Evolutionary conservation across 768 basidiomycete species (phyloP), one percentile per base, ranked within the genome.

Genomic region (Glaciozyma martinii): DNA sequence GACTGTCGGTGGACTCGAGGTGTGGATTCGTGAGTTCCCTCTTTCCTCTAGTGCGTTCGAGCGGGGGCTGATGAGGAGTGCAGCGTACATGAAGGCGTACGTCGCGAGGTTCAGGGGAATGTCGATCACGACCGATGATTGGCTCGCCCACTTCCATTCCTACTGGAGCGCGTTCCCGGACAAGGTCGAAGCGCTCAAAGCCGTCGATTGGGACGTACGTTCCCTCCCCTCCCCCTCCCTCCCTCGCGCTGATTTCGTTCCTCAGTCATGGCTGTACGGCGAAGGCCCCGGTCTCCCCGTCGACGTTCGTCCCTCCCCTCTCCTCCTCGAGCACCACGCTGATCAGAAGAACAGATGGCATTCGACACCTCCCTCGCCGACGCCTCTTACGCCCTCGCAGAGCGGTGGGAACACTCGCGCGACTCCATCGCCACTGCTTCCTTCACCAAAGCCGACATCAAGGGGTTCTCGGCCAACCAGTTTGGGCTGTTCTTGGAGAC

Each of bases 401-500:
- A 66, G 3, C 54, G 63, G 30, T 80, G 79, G 79, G 66, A 74
- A 32, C 56, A 62, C 0, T 67, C 77, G 3, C 61, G 71, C 29
- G 10, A 23, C 40, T 46, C 65, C 18, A 47, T n/a, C n/a, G n/a
- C n/a, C n/a, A 40, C 37, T 2, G 5, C 37, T 8, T 2, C 59
- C 9, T 79, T 79, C 72, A 69, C 71, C 10, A 56, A 70, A 6
- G 21, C 60, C 3, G 78, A 79, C 65, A 60, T 79, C 44, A 61
- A 65, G 25, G 44, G 42, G 16, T 76, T 76, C 61, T 71, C 65
- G 25, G 62, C 77, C 5, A 71, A 71, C n/a, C 79, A 80, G 65
- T 72, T 70, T 25, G 74, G 77, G 57, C 75, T 80, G 59, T 78
- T 80, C 75, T 76, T 80, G 47, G 78, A 80, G 61, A 75, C 63